Base-by-base conservation (phyloP, 2,329 filamentous ascomycete species). In the Dactylellina drechsleri region DNA sequence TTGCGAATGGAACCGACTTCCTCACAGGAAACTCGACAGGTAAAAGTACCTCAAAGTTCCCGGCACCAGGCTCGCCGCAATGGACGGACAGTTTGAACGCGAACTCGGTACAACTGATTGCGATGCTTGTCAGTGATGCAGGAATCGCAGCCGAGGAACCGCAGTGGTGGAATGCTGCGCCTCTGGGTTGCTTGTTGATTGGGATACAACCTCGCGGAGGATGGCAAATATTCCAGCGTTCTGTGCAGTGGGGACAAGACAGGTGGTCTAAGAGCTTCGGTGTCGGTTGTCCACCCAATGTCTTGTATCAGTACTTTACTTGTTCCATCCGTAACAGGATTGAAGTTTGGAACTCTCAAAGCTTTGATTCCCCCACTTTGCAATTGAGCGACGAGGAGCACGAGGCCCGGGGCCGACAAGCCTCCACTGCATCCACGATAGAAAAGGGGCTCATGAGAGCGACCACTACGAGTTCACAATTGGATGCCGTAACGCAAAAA, bases 71-170 rank as follows among this genome's bases (percentile, higher is more conserved):
- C 43, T 45, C 66, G 8, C 66, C 66, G 8, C 47, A 70, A 70
- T 70, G 66, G 66, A 70, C 66, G 16, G 66, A 70, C 31, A 70
- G 66, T 12, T 60, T 70, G 40, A 70, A 70, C 56, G 66, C 50
- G 15, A 70, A 70, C 36, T 70, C 66, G 5, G 66, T 70, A 10
- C 66, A 70, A 26, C 49, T 73, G 23, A 54, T 73, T 26, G 68
- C 68, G n/a, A 73, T 73, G 68, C 52, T 73, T 5, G 68, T 73
- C 20, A 66, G 68, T 40, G 68, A 73, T 52, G 68, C 68, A 50
- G 68, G 68, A 20, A 59, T 73, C n/a, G 68, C 68, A 13, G 61
- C 58, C 8, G 61, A 61, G 28, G 45, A 66, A 28, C 68, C 68
- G 15, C 58, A 73, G 36, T 66, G 60, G 68, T 73, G 68, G 68